Evolutionary conservation across 192 early-diverging fungal species (phyloP), one percentile per base, ranked within the genome.

Genomic region (Coemansia sp.): DNA sequence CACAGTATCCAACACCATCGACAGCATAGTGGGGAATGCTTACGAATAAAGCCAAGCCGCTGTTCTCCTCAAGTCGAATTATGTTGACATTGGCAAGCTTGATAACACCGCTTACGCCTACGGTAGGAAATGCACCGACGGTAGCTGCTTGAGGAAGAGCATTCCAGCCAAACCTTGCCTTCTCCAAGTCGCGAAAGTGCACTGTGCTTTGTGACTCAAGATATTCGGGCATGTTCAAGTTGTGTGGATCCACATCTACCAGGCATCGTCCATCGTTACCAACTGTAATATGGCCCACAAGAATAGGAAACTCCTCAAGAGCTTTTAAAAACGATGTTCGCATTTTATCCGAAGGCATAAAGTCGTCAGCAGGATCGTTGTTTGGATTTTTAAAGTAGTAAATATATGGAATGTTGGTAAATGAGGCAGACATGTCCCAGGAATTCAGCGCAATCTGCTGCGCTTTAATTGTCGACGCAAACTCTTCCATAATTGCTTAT

Each of bases 181-280:
- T 25, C 5, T 65, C 47, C 19, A 75, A 25, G 0, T 65, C 59
- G 6, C 27, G 15, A 15, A 61, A 69, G n/a, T 69, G 62, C 15
- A 57, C 22, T 2, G 27, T 8, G 56, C 64, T 66, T 0, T 54
- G 11, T 8, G 63, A 53, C 55, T 69, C 73, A 2, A 23, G 25
- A 27, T 65, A 75, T 48, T 62, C 59, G 37, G 67, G 73, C 58
- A 75, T 55, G 41, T 69, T 75, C 6, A 75, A 23, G 25, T 69
- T 41, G 53, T 23, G n/a, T 22, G 10, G 1, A 22, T 69, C 58
- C 2, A 69, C 62, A 9, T 37, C 29, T 11, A 74, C 21, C 2
- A 45, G 10, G 2, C 27, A 50, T 10, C 41, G 45, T 0, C 72
- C 66, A 5, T 55, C 39, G 5, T 22, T 14, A 5, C 38, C 52